Evolutionary conservation across 495 filamentous ascomycete genomes (phyloP), one percentile per base, ranked within the genome.

Genomic region (Penicillium simplicissimum): DNA sequence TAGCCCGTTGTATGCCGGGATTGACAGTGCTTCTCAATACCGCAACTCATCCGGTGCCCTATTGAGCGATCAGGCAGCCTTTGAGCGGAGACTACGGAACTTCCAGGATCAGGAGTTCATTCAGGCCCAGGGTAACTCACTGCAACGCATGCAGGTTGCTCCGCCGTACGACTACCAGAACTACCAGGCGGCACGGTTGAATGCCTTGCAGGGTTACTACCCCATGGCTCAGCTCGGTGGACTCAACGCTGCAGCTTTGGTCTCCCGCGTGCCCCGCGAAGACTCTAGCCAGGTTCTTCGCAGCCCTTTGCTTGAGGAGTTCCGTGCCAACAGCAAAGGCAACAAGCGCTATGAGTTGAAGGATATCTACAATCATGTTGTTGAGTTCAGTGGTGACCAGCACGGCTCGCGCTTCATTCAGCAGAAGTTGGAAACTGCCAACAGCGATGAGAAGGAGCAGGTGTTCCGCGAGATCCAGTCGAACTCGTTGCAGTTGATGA

Each of bases 351-450:
- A 87, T 62, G 92, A 97, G 68, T 79, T 97, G 3, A 96, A 93
- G 87, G 91, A 97, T 62, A 95, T 98, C 59, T 96, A 91, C 66
- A 81, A 84, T 57, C 88, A 96, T 67, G 84, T 98, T 48, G 93
- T 96, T 10, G 95, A 98, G 69, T 98, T 98, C 68, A 91, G 90
- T 68, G 95, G 94, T 6, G 95, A 98, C 72, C 94, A 97, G 69
- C 89, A 96, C 66, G 95, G 93, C 1, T 98, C 96, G 3, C 87
- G 95, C 1, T 97, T 97, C 73, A 96, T 98, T 59, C 95, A 98
- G 74, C 86, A 91, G 61, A 98, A 97, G 71, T 84, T 98, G 25
- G 90, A 96, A 78, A 90, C 89, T 2, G 96, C 96, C 48, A 97
- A 97, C 69, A 96, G 92, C 63, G 95, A 98, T 58, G 95, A 98